Evolutionary conservation across 441 rosid genomes (phyloP).

Genomic region (Melastoma candidum): DNA sequence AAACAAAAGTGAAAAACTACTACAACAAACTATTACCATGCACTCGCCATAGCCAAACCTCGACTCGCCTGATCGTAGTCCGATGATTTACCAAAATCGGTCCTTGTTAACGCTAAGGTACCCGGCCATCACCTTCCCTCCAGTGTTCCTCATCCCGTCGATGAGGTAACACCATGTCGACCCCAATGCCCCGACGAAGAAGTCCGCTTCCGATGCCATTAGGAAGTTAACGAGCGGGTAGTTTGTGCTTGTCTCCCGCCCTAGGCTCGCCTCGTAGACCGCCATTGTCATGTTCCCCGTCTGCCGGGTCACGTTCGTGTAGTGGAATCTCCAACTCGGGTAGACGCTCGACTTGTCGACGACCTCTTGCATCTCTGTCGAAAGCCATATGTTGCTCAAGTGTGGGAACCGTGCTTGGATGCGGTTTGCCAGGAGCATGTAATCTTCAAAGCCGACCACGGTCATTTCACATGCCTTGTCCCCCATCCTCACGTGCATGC

Average conservation of each 20-base stretch:
- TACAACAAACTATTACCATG: no score
- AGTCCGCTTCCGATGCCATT: constrained; percentile 85
- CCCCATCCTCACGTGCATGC: constrained; percentile 95
- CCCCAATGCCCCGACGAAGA: constrained; percentile 85
- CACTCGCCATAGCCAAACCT: no score
- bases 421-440: constrained; percentile 58
- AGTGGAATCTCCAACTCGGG: constrained; percentile 61
- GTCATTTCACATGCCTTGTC: constrained; percentile 96
- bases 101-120: constrained; percentile 90
- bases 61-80: no score
- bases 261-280: constrained; percentile 70
- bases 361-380: constrained; percentile 93
- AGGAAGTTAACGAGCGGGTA: constrained; percentile 89
- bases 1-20: no score
- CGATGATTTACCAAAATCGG: constrained; percentile 59
- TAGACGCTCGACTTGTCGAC: constrained; percentile 44
- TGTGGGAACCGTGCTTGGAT: constrained; percentile 57
- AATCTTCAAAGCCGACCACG: constrained; percentile 56
- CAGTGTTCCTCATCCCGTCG: constrained; percentile 92
- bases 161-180: constrained; percentile 97
- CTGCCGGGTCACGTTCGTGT: constrained; percentile 72
- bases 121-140: constrained; percentile 93
- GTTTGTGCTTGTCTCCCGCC: constrained; percentile 81
- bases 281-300: constrained; percentile 80
- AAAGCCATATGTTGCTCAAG: constrained; percentile 71